A percentile compares a stretch with the other conserved stretches of the same genome.
Conservation (phyloP, 2,329 filamentous ascomycete genomes). For the Uncinocarpus reesii region DNA sequence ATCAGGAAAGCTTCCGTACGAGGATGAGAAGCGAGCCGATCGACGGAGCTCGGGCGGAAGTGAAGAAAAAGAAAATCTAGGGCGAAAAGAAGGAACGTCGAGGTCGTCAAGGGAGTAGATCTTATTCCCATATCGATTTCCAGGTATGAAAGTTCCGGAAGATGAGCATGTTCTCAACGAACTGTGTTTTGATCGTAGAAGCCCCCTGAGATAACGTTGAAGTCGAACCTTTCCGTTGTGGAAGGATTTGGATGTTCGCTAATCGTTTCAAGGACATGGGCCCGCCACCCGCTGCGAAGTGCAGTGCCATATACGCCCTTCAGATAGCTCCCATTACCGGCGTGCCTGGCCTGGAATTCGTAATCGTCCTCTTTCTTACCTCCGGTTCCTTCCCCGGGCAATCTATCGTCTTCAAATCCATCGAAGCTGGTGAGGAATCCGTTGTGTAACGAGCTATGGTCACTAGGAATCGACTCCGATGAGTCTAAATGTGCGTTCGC, state of each 20-base stretch:
- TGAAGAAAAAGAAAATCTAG: constrained; percentile 12
- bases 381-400: background rate
- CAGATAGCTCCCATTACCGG: constrained; percentile 46
- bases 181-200: background rate
- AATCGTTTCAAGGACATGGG: constrained; percentile 22
- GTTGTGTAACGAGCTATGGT: constrained; percentile 32
- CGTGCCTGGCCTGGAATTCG: background rate
- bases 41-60: constrained; percentile 6
- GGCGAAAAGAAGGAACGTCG: constrained; percentile 17
- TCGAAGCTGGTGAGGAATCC: constrained; percentile 27
- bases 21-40: constrained; percentile 20
- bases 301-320: background rate
- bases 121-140: constrained; percentile 16
- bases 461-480: constrained; percentile 27
- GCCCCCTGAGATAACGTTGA: constrained; percentile 1
- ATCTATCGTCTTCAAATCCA: constrained; percentile 14
- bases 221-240: constrained; percentile 18
- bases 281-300: constrained; percentile 18
- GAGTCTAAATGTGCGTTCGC: constrained; percentile 22
- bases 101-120: constrained; percentile 24
- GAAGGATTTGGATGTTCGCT: constrained; percentile 21
- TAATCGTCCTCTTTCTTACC: background rate
- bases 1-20: constrained; percentile 17
- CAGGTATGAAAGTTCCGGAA: background rate
- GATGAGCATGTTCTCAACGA: background rate